Base-by-base conservation (phyloP, 78 protist species). In the Speleostelium caveatum region DNA sequence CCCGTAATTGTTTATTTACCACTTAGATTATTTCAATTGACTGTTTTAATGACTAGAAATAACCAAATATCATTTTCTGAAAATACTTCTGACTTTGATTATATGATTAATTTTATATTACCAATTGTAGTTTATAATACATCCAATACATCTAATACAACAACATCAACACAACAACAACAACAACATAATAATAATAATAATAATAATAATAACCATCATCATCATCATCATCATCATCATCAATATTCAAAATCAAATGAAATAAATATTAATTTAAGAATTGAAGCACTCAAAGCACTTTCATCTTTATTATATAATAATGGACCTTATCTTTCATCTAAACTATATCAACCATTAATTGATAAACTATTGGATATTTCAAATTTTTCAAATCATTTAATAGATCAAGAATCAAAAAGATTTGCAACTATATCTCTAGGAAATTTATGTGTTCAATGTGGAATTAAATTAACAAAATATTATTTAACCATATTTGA, bases 371-470 rank as follows among this genome's bases (percentile, higher is more conserved):
- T 83, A 26, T 28, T 83, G 30, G 71, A 41, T 0, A 22, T 83
- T 17, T 42, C 63, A 1, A 68, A 65, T 56, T 66, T 33, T 21
- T 41, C 58, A 12, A 36, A 51, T 10, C 51, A 55, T 28, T 33
- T 42, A 33, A 83, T 83, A 16, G 51, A 59, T 59, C 72, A 83
- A 42, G 91, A 83, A 24, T 49, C 73, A 0, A 83, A 69, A 30
- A 67, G 77, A 69, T 56, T 83, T 32, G 78, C 91, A 56, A 83
- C 77, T 41, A 63, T 83, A 39, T 55, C 91, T 69, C n/a, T 83
- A 3, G 91, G 91, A 41, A 83, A 83, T 42, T 65, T 83, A 1
- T 71, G 80, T 60, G 55, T 69, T 30, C 71, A 41, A 59, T 59
- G 91, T 83, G 91, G 91, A 35, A 26, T 66, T 0, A 83, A 83